Percentiles rank a stretch among this genome's conserved stretches.
Evolutionary conservation across 176 grass and related monocot species (phyloP).

Genomic region (Saccharum officinarum): DNA sequence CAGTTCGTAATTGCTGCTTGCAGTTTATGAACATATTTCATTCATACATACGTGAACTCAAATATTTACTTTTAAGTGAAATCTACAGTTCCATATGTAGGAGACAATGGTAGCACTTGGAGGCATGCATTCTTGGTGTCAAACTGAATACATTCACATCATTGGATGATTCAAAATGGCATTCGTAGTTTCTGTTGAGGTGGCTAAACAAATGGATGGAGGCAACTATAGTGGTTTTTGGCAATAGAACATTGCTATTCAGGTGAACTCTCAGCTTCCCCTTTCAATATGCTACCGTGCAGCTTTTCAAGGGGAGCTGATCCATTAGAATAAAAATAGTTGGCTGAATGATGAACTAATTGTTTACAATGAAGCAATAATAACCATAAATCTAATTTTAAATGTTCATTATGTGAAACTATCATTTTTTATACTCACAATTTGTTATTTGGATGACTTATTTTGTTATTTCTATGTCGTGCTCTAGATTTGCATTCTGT

Average conservation of each 20-base stretch:
- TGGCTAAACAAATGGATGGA: slow-evolving; percentile 57
- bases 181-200: slow-evolving; percentile 48
- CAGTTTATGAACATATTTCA: not conserved
- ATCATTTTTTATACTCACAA: not conserved
- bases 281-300: slow-evolving; percentile 25
- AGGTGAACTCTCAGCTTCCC: slow-evolving; percentile 66
- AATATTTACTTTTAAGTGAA: slow-evolving; percentile 38
- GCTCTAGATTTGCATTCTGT: slow-evolving; percentile 79
- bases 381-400: not conserved
- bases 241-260: slow-evolving; percentile 50
- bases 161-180: slow-evolving; percentile 53
- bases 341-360: slow-evolving; percentile 4
- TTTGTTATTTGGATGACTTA: not conserved
- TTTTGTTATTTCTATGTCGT: not conserved
- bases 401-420: not conserved
- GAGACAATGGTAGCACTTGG: slow-evolving; percentile 51
- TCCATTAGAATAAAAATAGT: not conserved
- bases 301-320: slow-evolving; percentile 54
- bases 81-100: slow-evolving; percentile 50
- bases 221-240: slow-evolving; percentile 47
- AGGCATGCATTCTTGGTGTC: slow-evolving; percentile 46
- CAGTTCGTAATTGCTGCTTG: slow-evolving; percentile 5
- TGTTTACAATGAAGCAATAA: not conserved
- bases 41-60: slow-evolving; percentile 5
- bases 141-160: slow-evolving; percentile 45